phyloP scores from a whole-genome alignment of 2,329 filamentous ascomycete species.

The Nemania sp. region DNA sequence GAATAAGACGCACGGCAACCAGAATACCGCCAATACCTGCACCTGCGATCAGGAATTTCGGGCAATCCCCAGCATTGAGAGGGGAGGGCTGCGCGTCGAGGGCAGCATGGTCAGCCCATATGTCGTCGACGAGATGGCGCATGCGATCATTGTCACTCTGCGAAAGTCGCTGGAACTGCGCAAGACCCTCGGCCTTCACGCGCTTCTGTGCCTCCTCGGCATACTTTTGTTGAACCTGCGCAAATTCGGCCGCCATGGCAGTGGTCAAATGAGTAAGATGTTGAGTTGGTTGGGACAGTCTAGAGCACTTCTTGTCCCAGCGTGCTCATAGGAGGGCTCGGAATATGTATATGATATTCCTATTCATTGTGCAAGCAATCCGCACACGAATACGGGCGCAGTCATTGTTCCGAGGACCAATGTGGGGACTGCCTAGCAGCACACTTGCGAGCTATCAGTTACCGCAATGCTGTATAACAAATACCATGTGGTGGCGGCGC shows the following conservation, averaged over 20 bases:
- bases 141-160: conserved; percentile 35
- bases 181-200: conserved; percentile 33
- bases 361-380: too few relatives aligned
- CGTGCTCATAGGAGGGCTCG: background rate
- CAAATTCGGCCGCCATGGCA: conserved; percentile 32
- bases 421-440: background rate
- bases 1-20: conserved; percentile 39
- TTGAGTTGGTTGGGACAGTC: background rate
- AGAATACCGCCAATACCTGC: conserved; percentile 35
- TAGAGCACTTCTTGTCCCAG: background rate
- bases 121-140: conserved; percentile 37
- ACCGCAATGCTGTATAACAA: too few relatives aligned
- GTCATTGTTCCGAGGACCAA: background rate
- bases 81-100: conserved; percentile 33
- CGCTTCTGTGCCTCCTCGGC: conserved; percentile 37
- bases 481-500: too few relatives aligned
- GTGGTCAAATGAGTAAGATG: background rate
- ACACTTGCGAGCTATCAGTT: too few relatives aligned
- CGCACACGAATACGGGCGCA: conserved; percentile 3
- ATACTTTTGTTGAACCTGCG: conserved; percentile 34
- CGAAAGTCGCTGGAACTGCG: conserved; percentile 31
- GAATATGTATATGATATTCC: background rate
- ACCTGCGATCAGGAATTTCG: conserved; percentile 38
- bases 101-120: conserved; percentile 37
- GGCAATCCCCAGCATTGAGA: conserved; percentile 29